Conservation (phyloP, 2,329 filamentous ascomycete genomes). For the Xenosphaeropsis pyriputrescens region DNA sequence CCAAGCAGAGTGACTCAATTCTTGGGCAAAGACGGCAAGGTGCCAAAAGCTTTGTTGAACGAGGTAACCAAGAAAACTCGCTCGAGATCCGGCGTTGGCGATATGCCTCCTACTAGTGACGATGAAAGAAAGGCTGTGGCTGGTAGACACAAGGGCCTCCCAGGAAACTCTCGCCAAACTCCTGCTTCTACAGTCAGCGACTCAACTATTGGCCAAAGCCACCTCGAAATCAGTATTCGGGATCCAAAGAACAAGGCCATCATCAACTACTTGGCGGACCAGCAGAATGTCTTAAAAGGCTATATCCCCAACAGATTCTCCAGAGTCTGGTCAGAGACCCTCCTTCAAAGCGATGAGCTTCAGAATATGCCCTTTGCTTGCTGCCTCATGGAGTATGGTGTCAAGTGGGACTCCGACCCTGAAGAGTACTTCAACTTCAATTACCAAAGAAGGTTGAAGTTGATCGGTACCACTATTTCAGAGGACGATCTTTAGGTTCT, state of each 20-base stretch:
- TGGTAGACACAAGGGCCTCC: slow-evolving; percentile 1
- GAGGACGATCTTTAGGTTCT: no score
- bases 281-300: no score
- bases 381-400: slow-evolving; percentile 58
- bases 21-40: no score
- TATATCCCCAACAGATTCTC: no score
- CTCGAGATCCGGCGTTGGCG: background rate
- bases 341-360: no score
- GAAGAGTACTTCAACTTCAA: slow-evolving; percentile 1
- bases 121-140: slow-evolving; percentile 2
- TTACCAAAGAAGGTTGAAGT: slow-evolving; percentile 31
- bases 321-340: no score
- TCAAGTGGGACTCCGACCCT: slow-evolving; percentile 22
- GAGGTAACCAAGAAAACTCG: background rate
- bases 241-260: slow-evolving; percentile 33
- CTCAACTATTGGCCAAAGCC: slow-evolving; percentile 1
- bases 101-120: slow-evolving; percentile 2
- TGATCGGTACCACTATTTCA: slow-evolving; percentile 49
- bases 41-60: background rate
- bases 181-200: slow-evolving; percentile 5
- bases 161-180: no score
- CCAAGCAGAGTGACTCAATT: slow-evolving; percentile 3
- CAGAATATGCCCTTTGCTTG: slow-evolving; percentile 35
- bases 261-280: no score
- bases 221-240: background rate